phyloP scores from a whole-genome alignment of 148 eudicot species.

The Vaccinium macrocarpon region DNA sequence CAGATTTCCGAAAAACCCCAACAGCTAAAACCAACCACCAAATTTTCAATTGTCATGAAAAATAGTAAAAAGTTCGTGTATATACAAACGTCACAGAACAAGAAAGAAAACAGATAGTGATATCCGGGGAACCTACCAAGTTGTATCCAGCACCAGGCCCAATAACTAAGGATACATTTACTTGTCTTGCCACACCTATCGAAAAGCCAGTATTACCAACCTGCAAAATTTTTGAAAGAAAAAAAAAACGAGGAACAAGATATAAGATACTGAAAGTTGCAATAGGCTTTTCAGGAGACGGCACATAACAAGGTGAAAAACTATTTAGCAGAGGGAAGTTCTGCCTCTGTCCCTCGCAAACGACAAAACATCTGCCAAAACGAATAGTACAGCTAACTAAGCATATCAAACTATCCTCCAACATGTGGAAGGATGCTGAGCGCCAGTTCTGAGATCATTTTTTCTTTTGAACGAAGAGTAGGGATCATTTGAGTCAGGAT shows the following conservation, averaged over 20 bases:
- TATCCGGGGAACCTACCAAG: conserved; percentile 48
- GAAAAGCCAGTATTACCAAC: conserved; percentile 71
- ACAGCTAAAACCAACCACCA: not conserved
- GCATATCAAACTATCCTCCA: no score
- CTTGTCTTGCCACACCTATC: conserved; percentile 64
- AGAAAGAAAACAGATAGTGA: not conserved
- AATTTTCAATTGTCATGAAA: not conserved
- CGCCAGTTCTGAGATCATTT: no score
- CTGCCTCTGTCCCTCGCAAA: not conserved
- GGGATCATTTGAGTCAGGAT: not conserved
- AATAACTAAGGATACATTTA: conserved; percentile 60
- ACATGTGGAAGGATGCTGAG: no score
- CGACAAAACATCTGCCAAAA: not conserved
- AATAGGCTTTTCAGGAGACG: not conserved
- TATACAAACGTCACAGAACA: not conserved
- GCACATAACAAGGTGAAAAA: not conserved
- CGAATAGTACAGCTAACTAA: not conserved
- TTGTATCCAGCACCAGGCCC: conserved; percentile 96
- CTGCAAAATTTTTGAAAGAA: conserved; percentile 25
- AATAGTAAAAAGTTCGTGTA: not conserved
- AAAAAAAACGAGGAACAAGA: not conserved
- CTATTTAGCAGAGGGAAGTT: not conserved
- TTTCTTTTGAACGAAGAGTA: no score
- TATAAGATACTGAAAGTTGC: not conserved
- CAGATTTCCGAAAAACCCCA: not conserved